Evolutionary conservation across 306 rosid species (phyloP).

Genomic region (Astragalus glycyphyllos): DNA sequence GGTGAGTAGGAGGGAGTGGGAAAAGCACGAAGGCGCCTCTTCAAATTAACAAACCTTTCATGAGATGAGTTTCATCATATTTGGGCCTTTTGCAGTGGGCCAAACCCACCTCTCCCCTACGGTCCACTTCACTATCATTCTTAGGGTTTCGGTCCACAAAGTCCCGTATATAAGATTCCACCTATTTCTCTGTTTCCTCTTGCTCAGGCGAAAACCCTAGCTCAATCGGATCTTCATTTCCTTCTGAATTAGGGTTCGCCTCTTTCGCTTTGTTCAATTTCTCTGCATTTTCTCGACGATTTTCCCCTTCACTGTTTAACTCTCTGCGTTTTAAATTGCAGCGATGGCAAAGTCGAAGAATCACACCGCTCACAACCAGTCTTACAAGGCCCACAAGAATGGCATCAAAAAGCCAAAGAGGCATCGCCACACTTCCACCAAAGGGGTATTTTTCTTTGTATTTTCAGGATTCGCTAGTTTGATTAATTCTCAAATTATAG

Average conservation of each 20-base stretch:
- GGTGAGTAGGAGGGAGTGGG: too few relatives aligned
- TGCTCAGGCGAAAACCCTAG: conserved; percentile 48
- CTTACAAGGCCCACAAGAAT: conserved; percentile 94
- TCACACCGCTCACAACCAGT: conserved; percentile 99
- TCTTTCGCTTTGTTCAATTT: background rate
- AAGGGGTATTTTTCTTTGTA: conserved; percentile 60
- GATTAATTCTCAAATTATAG: background rate
- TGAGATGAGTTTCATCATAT: too few relatives aligned
- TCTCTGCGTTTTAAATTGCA: conserved; percentile 34
- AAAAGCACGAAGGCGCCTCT: too few relatives aligned
- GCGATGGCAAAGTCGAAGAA: conserved; percentile 99
- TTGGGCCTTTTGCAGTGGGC: too few relatives aligned
- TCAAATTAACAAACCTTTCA: too few relatives aligned
- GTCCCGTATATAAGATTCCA: too few relatives aligned
- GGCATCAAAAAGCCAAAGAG: conserved; percentile 96
- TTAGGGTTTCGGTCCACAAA: too few relatives aligned
- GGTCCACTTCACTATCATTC: too few relatives aligned
- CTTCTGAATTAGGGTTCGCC: conserved; percentile 30
- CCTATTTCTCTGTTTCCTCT: background rate
- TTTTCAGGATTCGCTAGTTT: background rate
- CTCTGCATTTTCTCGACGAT: background rate
- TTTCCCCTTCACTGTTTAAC: background rate
- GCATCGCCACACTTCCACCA: conserved; percentile 98
- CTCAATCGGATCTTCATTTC: background rate
- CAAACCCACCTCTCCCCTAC: too few relatives aligned